Evolutionary conservation across 768 basidiomycete genomes (phyloP), one percentile per base, ranked within the genome.

Genomic region (Melanogaster broomeanus): DNA sequence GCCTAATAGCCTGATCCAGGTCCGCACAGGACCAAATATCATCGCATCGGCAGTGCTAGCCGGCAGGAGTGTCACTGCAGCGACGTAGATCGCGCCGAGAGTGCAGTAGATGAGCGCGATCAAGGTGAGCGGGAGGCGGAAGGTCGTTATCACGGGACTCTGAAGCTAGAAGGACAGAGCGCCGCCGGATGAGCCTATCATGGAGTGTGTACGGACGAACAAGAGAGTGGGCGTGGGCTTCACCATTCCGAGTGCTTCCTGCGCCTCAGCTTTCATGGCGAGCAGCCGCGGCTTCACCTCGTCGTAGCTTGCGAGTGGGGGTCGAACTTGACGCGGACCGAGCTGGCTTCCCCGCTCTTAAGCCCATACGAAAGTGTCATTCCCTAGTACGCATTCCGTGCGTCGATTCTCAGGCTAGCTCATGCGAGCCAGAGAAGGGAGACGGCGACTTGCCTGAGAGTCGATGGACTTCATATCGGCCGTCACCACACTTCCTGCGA

Each of bases 281-380:
- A 92, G 69, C 21, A 93, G 65, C 9, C 90, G 81, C 3, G 88
- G 88, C 61, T 90, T 91, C 22, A 93, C 89, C 31, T 90, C 90
- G 2, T 89, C 86, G 61, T 92, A 92, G 0, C 85, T 83, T 3
- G 72, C 59, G 27, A 93, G 72, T 2, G 86, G 88, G 0, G 91
- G 91, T 88, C 81, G 42, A 93, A 83, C 5, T 72, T 66, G 18
- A 93, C 77, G 3, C 62, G 66, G 1, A 85, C 80, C 9, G 73
- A 74, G 28, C 63, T 59, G 56, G 80, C 74, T 9, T 69, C 62
- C 2, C 77, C 76, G 21, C 66, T 62, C 59, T 82, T 82, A 42
- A 83, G 64, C 9, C 77, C 77, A 66, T 88, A 92, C 4, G 74
- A 74, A 46, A 93, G 68, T 3, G 78, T 80, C 87, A 91, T 92